Evolutionary conservation across 805 yeast genomes (phyloP).

Genomic region (Kuraishia cidri): DNA sequence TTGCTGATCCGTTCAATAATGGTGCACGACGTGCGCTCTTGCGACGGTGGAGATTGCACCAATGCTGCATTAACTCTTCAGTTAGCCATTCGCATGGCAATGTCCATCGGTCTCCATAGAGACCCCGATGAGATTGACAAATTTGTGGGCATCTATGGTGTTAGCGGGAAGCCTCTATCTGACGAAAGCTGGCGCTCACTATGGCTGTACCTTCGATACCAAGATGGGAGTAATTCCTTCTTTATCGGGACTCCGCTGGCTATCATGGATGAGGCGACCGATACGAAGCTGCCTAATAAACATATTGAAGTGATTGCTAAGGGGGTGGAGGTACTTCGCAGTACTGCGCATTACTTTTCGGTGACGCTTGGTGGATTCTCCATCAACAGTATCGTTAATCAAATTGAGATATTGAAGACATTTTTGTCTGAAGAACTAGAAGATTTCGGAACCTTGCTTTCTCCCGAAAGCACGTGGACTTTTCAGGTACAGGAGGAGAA

Average conservation of each 20-base stretch:
- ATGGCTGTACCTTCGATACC: conserved; percentile 1
- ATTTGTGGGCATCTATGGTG: not conserved
- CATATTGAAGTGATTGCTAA: not conserved
- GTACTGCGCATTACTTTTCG: not conserved
- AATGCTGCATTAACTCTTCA: not conserved
- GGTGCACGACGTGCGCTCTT: not conserved
- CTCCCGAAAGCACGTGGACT: not conserved
- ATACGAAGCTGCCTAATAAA: not conserved
- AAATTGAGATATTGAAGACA: not conserved
- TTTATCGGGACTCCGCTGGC: not conserved
- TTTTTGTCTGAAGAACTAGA: too few relatives aligned
- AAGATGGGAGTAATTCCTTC: conserved; percentile 1
- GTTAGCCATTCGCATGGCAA: not conserved
- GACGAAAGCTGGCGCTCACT: not conserved
- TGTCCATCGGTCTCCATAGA: conserved; percentile 1
- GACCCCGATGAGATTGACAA: not conserved
- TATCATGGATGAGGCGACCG: conserved; percentile 1
- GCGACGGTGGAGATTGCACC: conserved; percentile 2
- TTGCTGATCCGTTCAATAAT: not conserved
- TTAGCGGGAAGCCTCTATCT: not conserved
- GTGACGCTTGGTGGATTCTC: not conserved
- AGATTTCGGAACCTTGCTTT: not conserved
- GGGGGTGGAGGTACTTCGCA: not conserved
- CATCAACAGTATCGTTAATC: too few relatives aligned
- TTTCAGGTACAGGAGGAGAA: too few relatives aligned